Conservation (phyloP, 2,329 filamentous ascomycete species). For the Monilinia aucupariae region DNA sequence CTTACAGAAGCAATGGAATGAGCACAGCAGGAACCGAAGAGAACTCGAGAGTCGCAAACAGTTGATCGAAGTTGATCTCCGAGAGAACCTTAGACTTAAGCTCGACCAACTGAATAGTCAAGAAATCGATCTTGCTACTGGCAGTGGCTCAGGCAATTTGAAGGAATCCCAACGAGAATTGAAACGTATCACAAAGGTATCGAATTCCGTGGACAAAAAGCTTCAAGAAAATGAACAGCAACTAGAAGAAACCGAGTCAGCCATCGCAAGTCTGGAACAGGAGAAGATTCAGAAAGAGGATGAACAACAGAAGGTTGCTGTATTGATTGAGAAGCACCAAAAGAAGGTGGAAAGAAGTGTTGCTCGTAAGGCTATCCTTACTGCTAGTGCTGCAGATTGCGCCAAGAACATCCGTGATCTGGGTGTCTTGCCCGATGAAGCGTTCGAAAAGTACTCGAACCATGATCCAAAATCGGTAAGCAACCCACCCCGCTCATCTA, state of each 20-base stretch:
- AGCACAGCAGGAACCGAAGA: constrained; percentile 65
- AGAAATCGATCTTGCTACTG: constrained; percentile 62
- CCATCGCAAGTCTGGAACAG: constrained; percentile 37
- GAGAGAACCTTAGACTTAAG: constrained; percentile 81
- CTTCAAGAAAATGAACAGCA: constrained; percentile 69
- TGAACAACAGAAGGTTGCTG: constrained; percentile 68
- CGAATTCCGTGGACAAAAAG: constrained; percentile 62
- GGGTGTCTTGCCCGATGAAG: constrained; percentile 88
- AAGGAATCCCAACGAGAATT: constrained; percentile 77
- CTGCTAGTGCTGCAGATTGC: constrained; percentile 71
- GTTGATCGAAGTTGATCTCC: constrained; percentile 77
- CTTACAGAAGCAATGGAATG: constrained; percentile 70
- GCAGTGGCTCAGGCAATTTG: constrained; percentile 58
- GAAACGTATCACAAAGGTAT: constrained; percentile 65
- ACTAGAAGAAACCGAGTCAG: constrained; percentile 51
- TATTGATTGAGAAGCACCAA: constrained; percentile 76
- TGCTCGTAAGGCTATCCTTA: constrained; percentile 77
- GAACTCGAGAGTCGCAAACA: constrained; percentile 77
- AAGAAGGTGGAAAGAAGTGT: constrained; percentile 89
- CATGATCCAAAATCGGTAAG: constrained; percentile 71
- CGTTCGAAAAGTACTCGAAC: constrained; percentile 83
- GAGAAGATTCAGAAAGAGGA: constrained; percentile 61
- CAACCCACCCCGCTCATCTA: constrained; percentile 15
- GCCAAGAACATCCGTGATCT: constrained; percentile 87
- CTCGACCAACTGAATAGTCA: constrained; percentile 79